Evolutionary conservation across 176 grass and related monocot species (phyloP), one percentile per base, ranked within the genome.

Genomic region (Lolium perenne): DNA sequence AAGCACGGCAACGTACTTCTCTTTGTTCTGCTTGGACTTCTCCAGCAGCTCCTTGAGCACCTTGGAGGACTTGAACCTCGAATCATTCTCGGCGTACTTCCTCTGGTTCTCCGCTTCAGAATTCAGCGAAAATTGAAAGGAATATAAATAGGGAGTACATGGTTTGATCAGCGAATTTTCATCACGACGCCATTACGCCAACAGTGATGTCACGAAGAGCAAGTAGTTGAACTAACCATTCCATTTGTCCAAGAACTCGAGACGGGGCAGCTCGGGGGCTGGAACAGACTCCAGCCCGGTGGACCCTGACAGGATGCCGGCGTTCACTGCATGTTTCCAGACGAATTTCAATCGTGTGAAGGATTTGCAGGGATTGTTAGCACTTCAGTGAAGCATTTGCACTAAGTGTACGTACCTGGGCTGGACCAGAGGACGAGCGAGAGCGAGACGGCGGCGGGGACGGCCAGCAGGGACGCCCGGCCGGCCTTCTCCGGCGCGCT

Each of bases 1-100:
- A 53, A n/a, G 22, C 59, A n/a, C 9, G 16, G 18, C 29, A 51
- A 18, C 48, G 11, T 62, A 97, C 92, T 85, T 93, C 1, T 91
- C 66, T 18, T 98, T 96, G 85, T 98, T 98, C 92, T 89, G 81
- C 82, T 80, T 98, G 84, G 94, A 95, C 83, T 88, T 95, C 90
- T 95, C 93, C 35, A 98, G 82, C 20, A 98, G 90, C 64, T 98
- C 92, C 85, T 94, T 82, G 67, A 95, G 50, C 53, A 18, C 92
- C 85, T 94, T 82, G 67, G 93, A 92, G 8, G 89, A 89, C 86
- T 88, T 94, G 88, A 98, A 95, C 79, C 90, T 89, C 54, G 90
- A 71, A 67, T 98, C 96, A 14, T 91, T 87, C 70, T 98, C 96
- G 17, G 90, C 41, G 59, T 98, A 98, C 88, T 94, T 95, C 88